Evolutionary conservation across 352 stramenopile genomes (phyloP), one percentile per base, ranked within the genome.

Genomic region (Globisporangium cystogenes): DNA sequence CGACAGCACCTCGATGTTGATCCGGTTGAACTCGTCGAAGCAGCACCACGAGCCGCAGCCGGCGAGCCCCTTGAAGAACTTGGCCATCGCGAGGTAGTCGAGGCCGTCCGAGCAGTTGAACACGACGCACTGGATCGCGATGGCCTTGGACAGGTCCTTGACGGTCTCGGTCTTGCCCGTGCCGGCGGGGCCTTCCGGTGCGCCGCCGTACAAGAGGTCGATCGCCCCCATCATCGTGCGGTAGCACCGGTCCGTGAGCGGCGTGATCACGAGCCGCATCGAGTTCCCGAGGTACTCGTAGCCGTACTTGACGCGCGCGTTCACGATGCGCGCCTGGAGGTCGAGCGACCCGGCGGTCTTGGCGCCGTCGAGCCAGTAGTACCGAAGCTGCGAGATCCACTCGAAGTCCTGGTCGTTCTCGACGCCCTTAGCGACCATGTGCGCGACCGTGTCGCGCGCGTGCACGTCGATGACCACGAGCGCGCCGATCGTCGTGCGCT

Each of bases 11-110:
- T 98, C 93, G 36, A 98, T 92, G 54, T 97, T 95, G 67, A 98
- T 98, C 29, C 93, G 88, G 64, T 98, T 98, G 59, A 98, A 98
- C 59, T 98, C 93, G 43, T 96, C 86, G 51, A 98, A 98, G 53
- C 93, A 98, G 43, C 86, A 92, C 93, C 93, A 98, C 11, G 91
- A 90, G 16, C 93, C 93, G 26, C 82, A 96, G 11, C 82, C 86
- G 7, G 91, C 92, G 7, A 98, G 72, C 0, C 93, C 93, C 57
- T 98, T 98, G 65, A 98, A 98, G 68, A 98, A 97, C 58, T 98
- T 98, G 29, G 85, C 93, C 92, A 97, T 98, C 18, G 92, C 93
- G 48, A 96, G 57, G 66, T 98, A 98, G 53, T 97, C 89, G 2
- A 98, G 63, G 2, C 86, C 86, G 15, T 90, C 78, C 0, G 89